Evolutionary conservation across 2,329 filamentous ascomycete species (phyloP).

Genomic region (Aspergillus sp.): DNA sequence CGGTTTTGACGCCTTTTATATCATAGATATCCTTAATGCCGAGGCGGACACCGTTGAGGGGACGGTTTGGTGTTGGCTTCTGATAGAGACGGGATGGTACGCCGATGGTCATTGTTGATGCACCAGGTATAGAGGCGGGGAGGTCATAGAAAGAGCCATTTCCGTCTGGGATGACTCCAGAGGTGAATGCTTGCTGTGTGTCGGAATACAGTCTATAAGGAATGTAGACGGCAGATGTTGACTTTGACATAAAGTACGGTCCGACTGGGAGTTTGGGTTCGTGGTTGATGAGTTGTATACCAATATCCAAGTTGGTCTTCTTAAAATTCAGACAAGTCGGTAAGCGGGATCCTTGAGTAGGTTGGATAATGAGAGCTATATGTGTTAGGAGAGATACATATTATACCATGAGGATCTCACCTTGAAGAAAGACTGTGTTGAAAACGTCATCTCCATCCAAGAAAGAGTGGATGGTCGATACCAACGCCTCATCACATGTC

Average conservation of each 20-base stretch:
- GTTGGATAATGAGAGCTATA: no score
- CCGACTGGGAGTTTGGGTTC: no score
- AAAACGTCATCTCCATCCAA: no score
- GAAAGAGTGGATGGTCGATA: no score
- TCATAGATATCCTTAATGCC: conserved; percentile 35
- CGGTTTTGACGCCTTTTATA: conserved; percentile 29
- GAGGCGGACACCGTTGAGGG: conserved; percentile 52
- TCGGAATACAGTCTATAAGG: not conserved
- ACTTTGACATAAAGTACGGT: not conserved
- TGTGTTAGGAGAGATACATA: no score
- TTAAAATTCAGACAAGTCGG: no score
- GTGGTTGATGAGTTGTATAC: no score
- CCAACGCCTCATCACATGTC: no score
- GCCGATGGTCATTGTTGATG: conserved; percentile 23
- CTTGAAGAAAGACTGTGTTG: no score
- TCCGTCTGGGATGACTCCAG: not conserved
- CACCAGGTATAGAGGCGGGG: not conserved
- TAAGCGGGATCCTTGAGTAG: no score
- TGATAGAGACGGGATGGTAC: conserved; percentile 60
- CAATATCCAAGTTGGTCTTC: no score
- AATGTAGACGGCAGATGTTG: not conserved
- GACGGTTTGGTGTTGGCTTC: conserved; percentile 34
- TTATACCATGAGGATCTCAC: no score
- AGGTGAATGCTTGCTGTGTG: not conserved
- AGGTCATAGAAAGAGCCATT: not conserved